Evolutionary conservation across 2,329 filamentous ascomycete species (phyloP).

Genomic region (Apiospora kogelbergensis): DNA sequence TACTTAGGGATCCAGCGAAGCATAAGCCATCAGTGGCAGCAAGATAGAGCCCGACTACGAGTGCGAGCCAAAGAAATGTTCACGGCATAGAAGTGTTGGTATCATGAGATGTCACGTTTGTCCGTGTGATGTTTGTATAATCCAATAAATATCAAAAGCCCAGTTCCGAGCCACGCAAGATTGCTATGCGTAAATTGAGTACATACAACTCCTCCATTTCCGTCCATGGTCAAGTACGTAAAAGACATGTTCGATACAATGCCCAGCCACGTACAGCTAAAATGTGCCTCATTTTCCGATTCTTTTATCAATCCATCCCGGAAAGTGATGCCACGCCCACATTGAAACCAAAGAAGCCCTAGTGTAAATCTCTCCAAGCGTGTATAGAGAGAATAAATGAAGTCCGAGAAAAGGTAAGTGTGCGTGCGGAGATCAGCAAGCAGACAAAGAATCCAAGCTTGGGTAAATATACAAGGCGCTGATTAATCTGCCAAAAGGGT

Average conservation of each 20-base stretch:
- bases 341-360: slow-evolving; percentile 1
- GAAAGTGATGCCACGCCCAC: not conserved
- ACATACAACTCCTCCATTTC: slow-evolving; percentile 3
- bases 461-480: slow-evolving; percentile 2
- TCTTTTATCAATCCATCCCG: not conserved
- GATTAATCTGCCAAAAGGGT: slow-evolving; percentile 18
- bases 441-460: slow-evolving; percentile 9
- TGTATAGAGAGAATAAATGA: not conserved
- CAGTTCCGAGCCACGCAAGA: not conserved
- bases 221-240: not conserved
- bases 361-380: not conserved
- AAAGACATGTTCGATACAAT: not conserved
- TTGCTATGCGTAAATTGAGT: slow-evolving; percentile 2
- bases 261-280: not conserved
- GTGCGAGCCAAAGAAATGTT: not conserved
- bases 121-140: not conserved
- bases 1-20: not conserved
- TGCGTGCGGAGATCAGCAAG: slow-evolving; percentile 15
- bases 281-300: slow-evolving; percentile 2
- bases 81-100: not conserved
- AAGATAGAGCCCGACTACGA: not conserved
- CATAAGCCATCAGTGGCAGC: not conserved
- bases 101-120: not conserved
- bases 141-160: not conserved
- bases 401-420: slow-evolving; percentile 11